phyloP scores from a whole-genome alignment of 2,329 filamentous ascomycete species.

The Cercospora sp. region DNA sequence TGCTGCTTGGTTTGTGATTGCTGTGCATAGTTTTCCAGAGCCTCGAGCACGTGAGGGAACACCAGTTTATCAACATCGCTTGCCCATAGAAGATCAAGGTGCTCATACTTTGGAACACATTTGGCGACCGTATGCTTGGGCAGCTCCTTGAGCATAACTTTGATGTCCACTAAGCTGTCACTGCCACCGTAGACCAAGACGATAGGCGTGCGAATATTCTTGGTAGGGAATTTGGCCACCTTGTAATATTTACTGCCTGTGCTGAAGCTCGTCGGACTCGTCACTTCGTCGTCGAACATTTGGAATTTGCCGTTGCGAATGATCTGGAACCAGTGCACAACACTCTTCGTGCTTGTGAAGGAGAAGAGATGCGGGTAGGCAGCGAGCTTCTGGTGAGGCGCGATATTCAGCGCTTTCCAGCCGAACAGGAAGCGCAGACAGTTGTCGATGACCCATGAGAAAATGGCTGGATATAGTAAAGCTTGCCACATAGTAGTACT shows the following conservation, averaged over 20 bases:
- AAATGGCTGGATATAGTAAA: slow-evolving; percentile 90
- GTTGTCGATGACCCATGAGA: slow-evolving; percentile 81
- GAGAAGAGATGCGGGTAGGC: slow-evolving; percentile 96
- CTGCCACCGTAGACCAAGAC: slow-evolving; percentile 91
- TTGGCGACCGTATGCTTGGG: slow-evolving; percentile 81
- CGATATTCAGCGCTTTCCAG: slow-evolving; percentile 85
- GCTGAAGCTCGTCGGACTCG: slow-evolving; percentile 69
- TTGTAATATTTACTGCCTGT: slow-evolving; percentile 85
- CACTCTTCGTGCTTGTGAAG: slow-evolving; percentile 92
- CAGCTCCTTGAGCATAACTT: slow-evolving; percentile 85
- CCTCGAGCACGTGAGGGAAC: slow-evolving; percentile 88
- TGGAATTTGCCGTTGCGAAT: slow-evolving; percentile 95
- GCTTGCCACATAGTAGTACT: slow-evolving; percentile 98
- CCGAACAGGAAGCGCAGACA: slow-evolving; percentile 81
- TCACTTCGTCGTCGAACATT: slow-evolving; percentile 96
- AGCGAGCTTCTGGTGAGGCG: slow-evolving; percentile 82
- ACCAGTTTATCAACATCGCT: slow-evolving; percentile 79
- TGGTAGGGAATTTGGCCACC: slow-evolving; percentile 91
- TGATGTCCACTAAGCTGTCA: slow-evolving; percentile 91
- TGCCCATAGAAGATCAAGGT: slow-evolving; percentile 95
- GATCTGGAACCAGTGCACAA: slow-evolving; percentile 99
- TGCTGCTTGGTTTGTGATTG: slow-evolving; percentile 30
- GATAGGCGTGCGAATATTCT: slow-evolving; percentile 94
- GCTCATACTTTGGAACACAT: slow-evolving; percentile 89
- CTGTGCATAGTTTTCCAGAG: slow-evolving; percentile 66